These are phyloP conservation scores for Hortiboletus flavorubellus DNA, from an alignment of 768 basidiomycete species.

Conservation along the genomic window DNA sequence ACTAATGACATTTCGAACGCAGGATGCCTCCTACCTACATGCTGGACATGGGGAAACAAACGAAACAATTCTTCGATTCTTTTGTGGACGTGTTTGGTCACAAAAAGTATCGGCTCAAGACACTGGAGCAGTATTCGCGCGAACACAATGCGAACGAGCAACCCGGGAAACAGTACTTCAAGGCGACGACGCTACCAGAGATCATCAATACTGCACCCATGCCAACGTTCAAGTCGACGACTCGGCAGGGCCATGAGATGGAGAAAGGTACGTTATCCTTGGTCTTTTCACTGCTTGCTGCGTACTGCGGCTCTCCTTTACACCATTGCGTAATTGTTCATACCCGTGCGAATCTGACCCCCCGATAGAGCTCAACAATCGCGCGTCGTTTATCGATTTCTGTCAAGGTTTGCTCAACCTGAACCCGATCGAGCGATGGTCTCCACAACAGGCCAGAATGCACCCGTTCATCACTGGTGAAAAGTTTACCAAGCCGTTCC, in stretches of 20 bases:
- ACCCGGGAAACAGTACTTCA: conserved; percentile 98
- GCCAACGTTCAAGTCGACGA: conserved; percentile 73
- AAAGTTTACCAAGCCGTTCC: conserved; percentile 85
- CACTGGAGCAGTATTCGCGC: conserved; percentile 89
- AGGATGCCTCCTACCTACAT: conserved; percentile 90
- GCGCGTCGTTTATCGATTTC: conserved; percentile 96
- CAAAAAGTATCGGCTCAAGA: conserved; percentile 86
- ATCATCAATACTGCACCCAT: conserved; percentile 97
- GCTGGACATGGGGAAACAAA: conserved; percentile 96
- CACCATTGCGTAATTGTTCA: conserved; percentile 4
- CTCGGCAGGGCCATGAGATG: conserved; percentile 71
- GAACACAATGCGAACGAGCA: conserved; percentile 97
- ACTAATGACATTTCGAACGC: background rate
- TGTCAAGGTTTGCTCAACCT: conserved; percentile 91
- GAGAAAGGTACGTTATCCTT: conserved; percentile 67
- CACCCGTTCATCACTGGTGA: conserved; percentile 99
- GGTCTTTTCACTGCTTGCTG: background rate
- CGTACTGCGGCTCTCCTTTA: background rate
- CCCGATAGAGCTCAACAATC: conserved; percentile 80
- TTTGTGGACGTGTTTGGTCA: conserved; percentile 70
- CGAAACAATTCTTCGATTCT: conserved; percentile 87
- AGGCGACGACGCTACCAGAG: conserved; percentile 87
- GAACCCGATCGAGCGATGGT: conserved; percentile 95
- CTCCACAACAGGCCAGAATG: conserved; percentile 90
- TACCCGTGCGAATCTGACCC: conserved; percentile 15